phyloP scores from a whole-genome alignment of 768 basidiomycete genomes.

The Lactarius hengduanensis region DNA sequence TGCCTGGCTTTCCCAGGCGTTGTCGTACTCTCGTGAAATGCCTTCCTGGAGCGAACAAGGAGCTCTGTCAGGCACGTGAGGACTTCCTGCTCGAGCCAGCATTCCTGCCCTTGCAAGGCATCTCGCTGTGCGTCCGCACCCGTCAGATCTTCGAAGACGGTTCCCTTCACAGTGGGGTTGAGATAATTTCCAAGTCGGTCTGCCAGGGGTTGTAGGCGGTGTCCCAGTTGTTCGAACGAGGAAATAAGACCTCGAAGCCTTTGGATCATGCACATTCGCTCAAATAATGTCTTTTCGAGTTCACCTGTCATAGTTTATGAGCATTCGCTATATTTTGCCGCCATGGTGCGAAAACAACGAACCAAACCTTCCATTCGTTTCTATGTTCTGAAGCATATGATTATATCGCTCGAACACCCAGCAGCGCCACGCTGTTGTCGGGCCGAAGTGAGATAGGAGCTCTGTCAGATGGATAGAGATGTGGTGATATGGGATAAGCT shows the following conservation, averaged over 20 bases:
- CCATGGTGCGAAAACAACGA: slow-evolving; percentile 12
- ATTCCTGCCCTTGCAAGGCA: no score
- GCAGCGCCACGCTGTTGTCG: slow-evolving; percentile 39
- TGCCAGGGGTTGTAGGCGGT: background rate
- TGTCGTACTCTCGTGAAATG: no score
- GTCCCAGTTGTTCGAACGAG: background rate
- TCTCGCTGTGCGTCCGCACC: no score
- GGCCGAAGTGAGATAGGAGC: slow-evolving; percentile 37
- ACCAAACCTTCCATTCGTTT: slow-evolving; percentile 38
- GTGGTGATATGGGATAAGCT: slow-evolving; percentile 37
- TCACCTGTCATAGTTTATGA: slow-evolving; percentile 31
- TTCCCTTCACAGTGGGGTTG: no score
- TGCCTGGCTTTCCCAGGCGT: no score
- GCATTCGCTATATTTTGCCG: background rate
- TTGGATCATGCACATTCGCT: slow-evolving; percentile 31
- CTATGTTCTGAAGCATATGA: slow-evolving; percentile 34
- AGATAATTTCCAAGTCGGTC: no score
- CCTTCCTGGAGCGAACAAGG: no score
- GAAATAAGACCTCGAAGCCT: slow-evolving; percentile 22
- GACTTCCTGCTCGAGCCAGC: no score
- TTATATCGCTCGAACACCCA: slow-evolving; percentile 41
- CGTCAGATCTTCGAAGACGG: no score
- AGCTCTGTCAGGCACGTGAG: no score
- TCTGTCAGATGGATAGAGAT: slow-evolving; percentile 39
- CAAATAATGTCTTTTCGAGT: slow-evolving; percentile 34